A percentile compares a stretch with the other conserved stretches of the same genome.
phyloP scores from a whole-genome alignment of 2,329 filamentous ascomycete species.

The Penicillium verrucosum region DNA sequence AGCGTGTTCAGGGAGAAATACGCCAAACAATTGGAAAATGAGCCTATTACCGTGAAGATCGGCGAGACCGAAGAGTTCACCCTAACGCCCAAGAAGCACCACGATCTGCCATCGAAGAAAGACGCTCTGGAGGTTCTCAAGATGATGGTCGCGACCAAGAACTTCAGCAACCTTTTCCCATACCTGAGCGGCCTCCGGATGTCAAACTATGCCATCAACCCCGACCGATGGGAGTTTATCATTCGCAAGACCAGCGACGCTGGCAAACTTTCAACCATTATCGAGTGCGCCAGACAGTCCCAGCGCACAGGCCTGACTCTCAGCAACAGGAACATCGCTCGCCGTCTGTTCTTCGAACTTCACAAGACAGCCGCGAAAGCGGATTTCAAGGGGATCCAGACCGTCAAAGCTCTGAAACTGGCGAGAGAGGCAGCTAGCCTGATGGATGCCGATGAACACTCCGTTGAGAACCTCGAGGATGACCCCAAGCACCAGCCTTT shows the following conservation, averaged over 20 bases:
- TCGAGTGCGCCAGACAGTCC: conserved; percentile 38
- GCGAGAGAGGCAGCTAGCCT: conserved; percentile 36
- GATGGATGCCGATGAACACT: conserved; percentile 38
- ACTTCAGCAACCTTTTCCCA: conserved; percentile 43
- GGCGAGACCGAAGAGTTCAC: conserved; percentile 39
- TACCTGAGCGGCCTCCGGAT: conserved; percentile 40
- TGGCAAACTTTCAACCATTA: conserved; percentile 34
- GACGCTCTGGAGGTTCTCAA: conserved; percentile 32
- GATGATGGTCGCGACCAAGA: conserved; percentile 37
- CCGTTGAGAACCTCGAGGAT: conserved; percentile 14
- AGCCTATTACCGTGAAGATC: conserved; percentile 42
- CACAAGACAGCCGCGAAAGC: conserved; percentile 34
- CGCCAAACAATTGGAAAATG: conserved; percentile 34
- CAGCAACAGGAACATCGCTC: conserved; percentile 27
- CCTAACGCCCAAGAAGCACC: conserved; percentile 37
- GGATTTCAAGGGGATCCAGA: conserved; percentile 33
- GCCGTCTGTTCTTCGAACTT: conserved; percentile 37
- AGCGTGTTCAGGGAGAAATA: conserved; percentile 41
- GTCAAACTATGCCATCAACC: conserved; percentile 26
- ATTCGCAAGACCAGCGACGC: conserved; percentile 38
- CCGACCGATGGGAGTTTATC: conserved; percentile 33
- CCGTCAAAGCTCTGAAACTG: conserved; percentile 30
- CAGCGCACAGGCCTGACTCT: conserved; percentile 38
- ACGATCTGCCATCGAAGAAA: conserved; percentile 33
- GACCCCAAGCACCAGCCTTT: conserved; percentile 43